These are phyloP conservation scores for Talaromyces nanjingensis DNA, from an alignment of 495 filamentous ascomycete genomes.

Conservation along the genomic window DNA sequence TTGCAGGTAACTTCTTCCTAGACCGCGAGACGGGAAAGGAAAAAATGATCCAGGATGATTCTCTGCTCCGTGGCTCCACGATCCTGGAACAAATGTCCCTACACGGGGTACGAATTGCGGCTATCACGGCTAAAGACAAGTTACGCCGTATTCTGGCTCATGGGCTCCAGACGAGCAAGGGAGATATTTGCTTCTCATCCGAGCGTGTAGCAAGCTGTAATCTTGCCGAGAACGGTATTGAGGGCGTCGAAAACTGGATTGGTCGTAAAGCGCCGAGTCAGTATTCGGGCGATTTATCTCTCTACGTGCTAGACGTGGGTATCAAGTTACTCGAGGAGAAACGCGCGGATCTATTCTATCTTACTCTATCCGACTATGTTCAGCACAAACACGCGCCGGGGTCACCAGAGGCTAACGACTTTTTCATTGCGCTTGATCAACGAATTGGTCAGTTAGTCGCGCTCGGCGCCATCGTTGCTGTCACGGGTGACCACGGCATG, in stretches of 20 bases:
- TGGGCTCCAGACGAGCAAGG: conserved; percentile 12
- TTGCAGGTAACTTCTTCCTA: conserved; percentile 23
- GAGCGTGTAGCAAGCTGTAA: conserved; percentile 12
- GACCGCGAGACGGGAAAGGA: conserved; percentile 20
- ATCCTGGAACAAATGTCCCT: conserved; percentile 19
- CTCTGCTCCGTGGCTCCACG: conserved; percentile 16
- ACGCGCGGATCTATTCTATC: conserved; percentile 18
- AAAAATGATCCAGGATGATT: conserved; percentile 20
- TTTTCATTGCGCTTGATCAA: conserved; percentile 14
- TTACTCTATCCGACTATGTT: conserved; percentile 23
- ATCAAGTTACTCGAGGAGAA: conserved; percentile 19
- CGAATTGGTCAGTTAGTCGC: conserved; percentile 15
- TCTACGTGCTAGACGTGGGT: conserved; percentile 23
- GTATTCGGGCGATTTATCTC: conserved; percentile 23
- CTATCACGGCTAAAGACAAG: conserved; percentile 26
- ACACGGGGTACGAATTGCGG: conserved; percentile 19
- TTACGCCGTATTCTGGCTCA: conserved; percentile 16
- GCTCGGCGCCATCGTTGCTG: conserved; percentile 13
- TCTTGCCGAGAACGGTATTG: background rate
- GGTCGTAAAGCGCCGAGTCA: conserved; percentile 14
- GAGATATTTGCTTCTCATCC: conserved; percentile 20
- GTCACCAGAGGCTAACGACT: conserved; percentile 17
- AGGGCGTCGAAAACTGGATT: conserved; percentile 15
- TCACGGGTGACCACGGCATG: conserved; percentile 25
- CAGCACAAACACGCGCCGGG: conserved; percentile 23